phyloP scores from a whole-genome alignment of 2,329 filamentous ascomycete species.

The Lachnum nothofagi region DNA sequence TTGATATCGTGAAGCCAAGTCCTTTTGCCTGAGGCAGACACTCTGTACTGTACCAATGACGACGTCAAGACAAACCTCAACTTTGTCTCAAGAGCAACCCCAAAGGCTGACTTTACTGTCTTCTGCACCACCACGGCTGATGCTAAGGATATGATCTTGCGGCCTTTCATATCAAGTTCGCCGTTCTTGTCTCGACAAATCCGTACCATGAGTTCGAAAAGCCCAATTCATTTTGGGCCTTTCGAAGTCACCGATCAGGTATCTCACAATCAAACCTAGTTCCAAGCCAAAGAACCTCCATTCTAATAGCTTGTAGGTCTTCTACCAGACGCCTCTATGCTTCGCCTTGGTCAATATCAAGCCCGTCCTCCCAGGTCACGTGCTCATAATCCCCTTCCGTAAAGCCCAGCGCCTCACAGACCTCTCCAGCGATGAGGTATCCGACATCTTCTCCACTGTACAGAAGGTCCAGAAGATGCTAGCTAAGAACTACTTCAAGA shows the following conservation, averaged over 20 bases:
- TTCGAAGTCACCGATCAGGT: slow-evolving; percentile 74
- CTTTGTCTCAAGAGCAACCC: neutral
- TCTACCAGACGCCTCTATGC: slow-evolving; percentile 71
- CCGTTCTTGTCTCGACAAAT: slow-evolving; percentile 6
- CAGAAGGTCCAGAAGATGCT: slow-evolving; percentile 77
- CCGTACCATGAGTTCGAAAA: slow-evolving; percentile 27
- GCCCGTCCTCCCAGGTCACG: slow-evolving; percentile 85
- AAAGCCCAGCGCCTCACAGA: slow-evolving; percentile 60
- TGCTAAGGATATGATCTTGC: slow-evolving; percentile 18
- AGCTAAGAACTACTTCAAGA: slow-evolving; percentile 49
- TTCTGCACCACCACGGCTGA: no score
- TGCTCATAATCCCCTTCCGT: slow-evolving; percentile 76
- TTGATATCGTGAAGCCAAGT: no score
- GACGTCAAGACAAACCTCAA: no score
- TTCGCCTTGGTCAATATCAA: slow-evolving; percentile 95
- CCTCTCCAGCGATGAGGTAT: slow-evolving; percentile 32
- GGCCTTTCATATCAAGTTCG: slow-evolving; percentile 1
- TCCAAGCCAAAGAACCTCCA: neutral
- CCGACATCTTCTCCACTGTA: slow-evolving; percentile 82
- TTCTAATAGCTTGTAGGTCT: slow-evolving; percentile 57
- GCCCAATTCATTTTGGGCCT: slow-evolving; percentile 63
- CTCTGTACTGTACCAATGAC: no score
- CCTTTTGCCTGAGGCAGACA: no score
- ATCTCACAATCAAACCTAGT: no score
- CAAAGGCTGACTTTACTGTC: neutral